phyloP scores from a whole-genome alignment of 345 rosid genomes.

The Citrus sp. region DNA sequence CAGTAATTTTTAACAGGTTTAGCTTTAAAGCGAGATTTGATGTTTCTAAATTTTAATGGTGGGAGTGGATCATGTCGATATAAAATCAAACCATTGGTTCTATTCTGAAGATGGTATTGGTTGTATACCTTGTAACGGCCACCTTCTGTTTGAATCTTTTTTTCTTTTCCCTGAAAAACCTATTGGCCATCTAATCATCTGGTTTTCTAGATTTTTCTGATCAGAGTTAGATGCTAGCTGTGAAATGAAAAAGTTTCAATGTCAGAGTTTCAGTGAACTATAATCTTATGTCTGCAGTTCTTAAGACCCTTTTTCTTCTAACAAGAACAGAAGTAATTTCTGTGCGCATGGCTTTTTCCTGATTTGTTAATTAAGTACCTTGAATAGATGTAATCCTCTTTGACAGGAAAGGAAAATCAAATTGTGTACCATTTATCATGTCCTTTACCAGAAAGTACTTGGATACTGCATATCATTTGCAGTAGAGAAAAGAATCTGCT shows the following conservation, averaged over 20 bases:
- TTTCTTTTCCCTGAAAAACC: too few relatives aligned
- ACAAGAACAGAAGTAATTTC: neutral
- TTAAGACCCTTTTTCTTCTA: neutral
- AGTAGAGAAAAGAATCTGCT: neutral
- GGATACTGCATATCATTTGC: neutral
- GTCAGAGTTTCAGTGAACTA: neutral
- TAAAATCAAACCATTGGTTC: neutral
- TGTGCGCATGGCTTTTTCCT: constrained; percentile 6
- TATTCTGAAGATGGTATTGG: neutral
- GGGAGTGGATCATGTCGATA: neutral
- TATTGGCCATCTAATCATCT: too few relatives aligned
- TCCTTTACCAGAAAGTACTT: neutral
- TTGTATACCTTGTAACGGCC: neutral
- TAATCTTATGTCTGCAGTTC: neutral
- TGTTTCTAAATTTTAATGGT: neutral
- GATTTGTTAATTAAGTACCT: constrained; percentile 1
- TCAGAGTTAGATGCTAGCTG: too few relatives aligned
- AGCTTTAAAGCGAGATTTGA: neutral
- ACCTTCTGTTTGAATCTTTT: too few relatives aligned
- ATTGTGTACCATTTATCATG: neutral
- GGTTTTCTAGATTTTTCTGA: too few relatives aligned
- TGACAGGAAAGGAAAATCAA: neutral
- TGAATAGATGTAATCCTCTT: neutral
- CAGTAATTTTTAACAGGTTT: neutral
- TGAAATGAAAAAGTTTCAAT: neutral